Conservation (phyloP, 129 eudicot species). For the Flaveria bidentis region DNA sequence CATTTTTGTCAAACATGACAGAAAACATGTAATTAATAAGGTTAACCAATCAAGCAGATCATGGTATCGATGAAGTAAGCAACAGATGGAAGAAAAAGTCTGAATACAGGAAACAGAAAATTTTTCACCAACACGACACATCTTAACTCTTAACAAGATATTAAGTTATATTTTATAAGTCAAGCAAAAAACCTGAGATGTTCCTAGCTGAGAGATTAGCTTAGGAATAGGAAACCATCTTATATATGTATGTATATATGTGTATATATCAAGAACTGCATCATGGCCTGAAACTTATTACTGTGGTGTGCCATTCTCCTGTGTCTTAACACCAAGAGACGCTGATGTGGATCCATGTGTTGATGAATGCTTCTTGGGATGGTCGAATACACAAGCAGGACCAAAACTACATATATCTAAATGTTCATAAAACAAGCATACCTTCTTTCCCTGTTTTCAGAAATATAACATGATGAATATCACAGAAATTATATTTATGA, state of each 20-base stretch:
- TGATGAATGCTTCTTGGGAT: constrained; percentile 33
- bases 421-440: constrained; percentile 41
- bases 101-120: constrained; percentile 6
- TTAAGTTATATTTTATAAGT: constrained; percentile 16
- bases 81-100: constrained; percentile 6
- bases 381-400: constrained; percentile 45
- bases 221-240: constrained; percentile 16
- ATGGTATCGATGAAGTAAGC: constrained; percentile 13
- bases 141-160: constrained; percentile 4
- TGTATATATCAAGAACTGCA: not conserved
- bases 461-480: constrained; percentile 10
- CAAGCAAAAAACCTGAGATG: constrained; percentile 3
- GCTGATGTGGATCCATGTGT: constrained; percentile 30
- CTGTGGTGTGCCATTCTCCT: constrained; percentile 16
- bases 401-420: constrained; percentile 49
- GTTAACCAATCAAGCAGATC: constrained; percentile 11
- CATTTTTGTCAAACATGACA: constrained; percentile 14
- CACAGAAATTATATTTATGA: constrained; percentile 8
- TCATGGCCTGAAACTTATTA: constrained; percentile 24
- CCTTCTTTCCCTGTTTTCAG: constrained; percentile 43
- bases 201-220: constrained; percentile 9
- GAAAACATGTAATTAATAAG: constrained; percentile 4
- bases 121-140: constrained; percentile 3
- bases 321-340: constrained; percentile 26
- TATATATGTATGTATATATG: not conserved